Percentiles rank a stretch among this genome's conserved stretches.
These are phyloP conservation scores for Plasmodium chabaudi DNA, from an alignment of 169 alveolate species.

Conservation along the genomic window DNA sequence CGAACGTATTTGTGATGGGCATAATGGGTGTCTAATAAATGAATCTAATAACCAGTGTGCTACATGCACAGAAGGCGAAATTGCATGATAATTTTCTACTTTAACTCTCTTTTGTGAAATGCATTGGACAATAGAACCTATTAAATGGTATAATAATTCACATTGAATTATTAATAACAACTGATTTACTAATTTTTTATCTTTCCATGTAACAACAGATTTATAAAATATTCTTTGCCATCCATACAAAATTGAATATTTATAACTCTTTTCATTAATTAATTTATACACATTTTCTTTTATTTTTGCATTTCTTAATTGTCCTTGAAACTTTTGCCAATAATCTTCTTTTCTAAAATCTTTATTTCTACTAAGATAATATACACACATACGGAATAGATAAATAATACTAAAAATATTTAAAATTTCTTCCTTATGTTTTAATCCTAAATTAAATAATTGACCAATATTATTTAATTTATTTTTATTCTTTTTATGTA, in stretches of 20 bases:
- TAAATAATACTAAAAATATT: slow-evolving; percentile 80
- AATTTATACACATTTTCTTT: slow-evolving; percentile 70
- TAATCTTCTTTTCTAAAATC: slow-evolving; percentile 84
- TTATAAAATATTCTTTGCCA: slow-evolving; percentile 88
- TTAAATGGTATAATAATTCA: slow-evolving; percentile 84
- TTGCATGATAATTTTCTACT: slow-evolving; percentile 78
- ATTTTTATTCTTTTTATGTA: neutral
- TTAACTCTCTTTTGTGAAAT: slow-evolving; percentile 76
- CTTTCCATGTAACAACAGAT: slow-evolving; percentile 71
- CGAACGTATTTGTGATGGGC: slow-evolving; percentile 87
- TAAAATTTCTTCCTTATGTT: slow-evolving; percentile 66
- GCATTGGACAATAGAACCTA: slow-evolving; percentile 87
- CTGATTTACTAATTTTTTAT: slow-evolving; percentile 48
- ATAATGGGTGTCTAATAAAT: slow-evolving; percentile 90
- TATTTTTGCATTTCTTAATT: slow-evolving; percentile 43
- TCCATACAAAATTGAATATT: slow-evolving; percentile 80
- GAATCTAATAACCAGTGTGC: slow-evolving; percentile 92
- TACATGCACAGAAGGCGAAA: slow-evolving; percentile 87
- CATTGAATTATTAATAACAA: slow-evolving; percentile 79
- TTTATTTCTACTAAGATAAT: slow-evolving; percentile 84
- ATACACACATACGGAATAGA: slow-evolving; percentile 87
- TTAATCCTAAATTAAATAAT: slow-evolving; percentile 7
- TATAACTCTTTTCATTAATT: slow-evolving; percentile 79
- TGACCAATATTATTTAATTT: slow-evolving; percentile 21
- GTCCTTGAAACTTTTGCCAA: slow-evolving; percentile 81